Evolutionary conservation across 2,329 filamentous ascomycete genomes (phyloP).

Genomic region (Pseudogymnoascus sp.): DNA sequence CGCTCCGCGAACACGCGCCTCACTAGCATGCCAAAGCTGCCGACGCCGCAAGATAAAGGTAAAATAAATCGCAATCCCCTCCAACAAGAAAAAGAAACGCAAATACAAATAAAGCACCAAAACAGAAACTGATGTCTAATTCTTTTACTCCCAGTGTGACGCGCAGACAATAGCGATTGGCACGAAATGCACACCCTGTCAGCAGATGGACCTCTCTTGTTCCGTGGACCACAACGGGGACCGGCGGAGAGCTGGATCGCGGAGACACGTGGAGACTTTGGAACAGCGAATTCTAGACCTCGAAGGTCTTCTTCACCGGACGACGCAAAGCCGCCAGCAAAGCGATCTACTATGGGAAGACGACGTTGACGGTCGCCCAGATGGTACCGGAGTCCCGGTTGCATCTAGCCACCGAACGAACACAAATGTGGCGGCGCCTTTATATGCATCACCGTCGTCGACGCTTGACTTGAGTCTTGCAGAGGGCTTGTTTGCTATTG

Average conservation of each 20-base stretch:
- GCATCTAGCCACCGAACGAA: background rate
- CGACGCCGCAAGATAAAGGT: background rate
- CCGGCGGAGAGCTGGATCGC: background rate
- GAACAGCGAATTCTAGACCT: background rate
- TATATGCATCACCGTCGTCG: background rate
- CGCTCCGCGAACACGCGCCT: background rate
- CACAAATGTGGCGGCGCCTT: background rate
- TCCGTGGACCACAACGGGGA: background rate
- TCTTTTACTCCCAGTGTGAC: background rate
- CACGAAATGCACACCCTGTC: background rate
- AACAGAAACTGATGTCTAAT: background rate
- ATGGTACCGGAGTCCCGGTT: background rate
- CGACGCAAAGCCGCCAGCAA: background rate
- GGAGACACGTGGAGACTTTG: background rate
- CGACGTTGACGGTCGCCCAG: background rate
- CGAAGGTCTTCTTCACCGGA: background rate
- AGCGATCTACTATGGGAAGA: background rate
- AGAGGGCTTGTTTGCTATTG: background rate
- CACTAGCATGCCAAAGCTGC: background rate
- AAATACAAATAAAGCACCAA: background rate
- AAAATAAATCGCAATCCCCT: background rate
- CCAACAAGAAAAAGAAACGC: too few species aligned
- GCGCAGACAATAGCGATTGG: background rate
- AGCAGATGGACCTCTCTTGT: background rate
- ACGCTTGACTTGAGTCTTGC: background rate